Conservation (phyloP, 2,329 filamentous ascomycete genomes). For the Colletotrichum nymphaeae region DNA sequence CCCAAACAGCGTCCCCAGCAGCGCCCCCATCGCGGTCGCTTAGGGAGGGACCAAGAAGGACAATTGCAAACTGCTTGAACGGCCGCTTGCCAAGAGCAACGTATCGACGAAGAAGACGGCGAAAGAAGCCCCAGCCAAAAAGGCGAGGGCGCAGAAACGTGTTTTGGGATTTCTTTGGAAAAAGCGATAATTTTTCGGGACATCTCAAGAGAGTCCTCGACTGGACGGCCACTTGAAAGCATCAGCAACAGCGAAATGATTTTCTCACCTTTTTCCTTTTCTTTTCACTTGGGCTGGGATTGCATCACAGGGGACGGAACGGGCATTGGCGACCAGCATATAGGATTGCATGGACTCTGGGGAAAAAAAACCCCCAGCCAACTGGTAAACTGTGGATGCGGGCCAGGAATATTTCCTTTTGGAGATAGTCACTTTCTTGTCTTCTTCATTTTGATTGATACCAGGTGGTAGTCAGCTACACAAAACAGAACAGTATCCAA, state of each 20-base stretch:
- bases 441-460: constrained; percentile 21
- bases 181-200: constrained; percentile 31
- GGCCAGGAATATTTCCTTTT: constrained; percentile 11
- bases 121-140: constrained; percentile 5
- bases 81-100: neutral
- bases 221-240: constrained; percentile 31
- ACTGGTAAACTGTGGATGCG: constrained; percentile 18
- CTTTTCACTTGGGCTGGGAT: constrained; percentile 3
- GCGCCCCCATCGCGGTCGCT: constrained; percentile 36
- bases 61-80: neutral
- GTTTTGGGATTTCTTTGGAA: constrained; percentile 15
- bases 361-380: neutral
- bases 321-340: constrained; percentile 28
- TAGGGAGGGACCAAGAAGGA: constrained; percentile 14
- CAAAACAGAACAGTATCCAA: neutral
- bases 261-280: neutral
- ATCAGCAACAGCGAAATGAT: constrained; percentile 36
- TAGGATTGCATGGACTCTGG: constrained; percentile 32
- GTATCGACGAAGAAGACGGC: constrained; percentile 11
- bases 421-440: constrained; percentile 9
- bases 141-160: neutral
- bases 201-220: constrained; percentile 28
- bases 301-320: constrained; percentile 25
- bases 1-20: too few species aligned
- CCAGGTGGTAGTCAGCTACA: constrained; percentile 24